A percentile compares a stretch with the other conserved stretches of the same genome.
Evolutionary conservation across 352 stramenopile species (phyloP).

Genomic region (Phytophthora vignae): DNA sequence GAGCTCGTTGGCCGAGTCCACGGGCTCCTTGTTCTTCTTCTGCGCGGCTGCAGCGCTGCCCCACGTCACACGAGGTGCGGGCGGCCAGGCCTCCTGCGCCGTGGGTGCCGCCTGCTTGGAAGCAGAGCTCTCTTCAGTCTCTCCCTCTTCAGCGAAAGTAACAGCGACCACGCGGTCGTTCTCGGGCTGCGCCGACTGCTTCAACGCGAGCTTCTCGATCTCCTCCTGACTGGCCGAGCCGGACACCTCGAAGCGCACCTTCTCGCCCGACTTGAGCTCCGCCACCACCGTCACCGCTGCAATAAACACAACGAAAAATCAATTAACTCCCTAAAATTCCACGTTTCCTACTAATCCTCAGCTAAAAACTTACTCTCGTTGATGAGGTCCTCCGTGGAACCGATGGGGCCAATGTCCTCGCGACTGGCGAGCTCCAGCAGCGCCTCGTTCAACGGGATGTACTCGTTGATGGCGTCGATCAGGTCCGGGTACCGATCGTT

Average conservation of each 20-base stretch:
- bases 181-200: constrained; percentile 42
- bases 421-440: constrained; percentile 53
- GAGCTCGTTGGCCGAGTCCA: constrained; percentile 40
- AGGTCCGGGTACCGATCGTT: constrained; percentile 85
- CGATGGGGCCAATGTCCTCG: constrained; percentile 75
- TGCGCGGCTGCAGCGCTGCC: constrained; percentile 41
- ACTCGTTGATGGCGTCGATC: constrained; percentile 70
- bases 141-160: constrained; percentile 68
- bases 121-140: constrained; percentile 28
- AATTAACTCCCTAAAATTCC: neutral
- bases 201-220: constrained; percentile 66
- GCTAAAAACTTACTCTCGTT: constrained; percentile 59
- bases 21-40: constrained; percentile 28
- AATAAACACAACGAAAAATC: constrained; percentile 9
- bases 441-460: constrained; percentile 66
- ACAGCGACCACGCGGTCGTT: constrained; percentile 68
- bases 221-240: constrained; percentile 67
- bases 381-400: constrained; percentile 58
- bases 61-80: constrained; percentile 61
- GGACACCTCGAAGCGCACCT: constrained; percentile 65
- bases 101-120: constrained; percentile 25
- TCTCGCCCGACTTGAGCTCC: constrained; percentile 57
- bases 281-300: constrained; percentile 68
- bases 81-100: constrained; percentile 49
- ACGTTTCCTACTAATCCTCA: neutral